Evolutionary conservation across 2,329 filamentous ascomycete species (phyloP).

Genomic region (Macrophomina phaseolina): DNA sequence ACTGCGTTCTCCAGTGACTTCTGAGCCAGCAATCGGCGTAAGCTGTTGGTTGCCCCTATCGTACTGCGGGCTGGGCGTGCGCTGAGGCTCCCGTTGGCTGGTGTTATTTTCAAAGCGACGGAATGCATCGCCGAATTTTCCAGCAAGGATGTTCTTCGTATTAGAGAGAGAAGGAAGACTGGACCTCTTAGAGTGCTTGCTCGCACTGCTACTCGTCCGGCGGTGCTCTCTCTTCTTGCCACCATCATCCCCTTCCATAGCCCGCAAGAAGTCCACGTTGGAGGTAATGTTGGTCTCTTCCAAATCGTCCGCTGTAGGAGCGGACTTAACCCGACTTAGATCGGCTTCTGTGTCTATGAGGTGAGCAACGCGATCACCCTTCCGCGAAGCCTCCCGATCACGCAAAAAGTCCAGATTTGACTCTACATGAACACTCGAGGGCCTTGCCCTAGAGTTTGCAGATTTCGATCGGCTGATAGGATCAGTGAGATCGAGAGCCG

Average conservation of each 20-base stretch:
- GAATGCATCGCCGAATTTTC: conserved; percentile 92
- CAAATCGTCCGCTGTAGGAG: conserved; percentile 45
- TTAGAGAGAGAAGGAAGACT: conserved; percentile 75
- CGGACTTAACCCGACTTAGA: conserved; percentile 31
- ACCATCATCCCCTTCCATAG: conserved; percentile 66
- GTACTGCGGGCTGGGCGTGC: conserved; percentile 38
- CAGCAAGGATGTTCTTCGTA: conserved; percentile 82
- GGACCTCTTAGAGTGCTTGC: conserved; percentile 71
- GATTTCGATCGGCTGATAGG: conserved; percentile 65
- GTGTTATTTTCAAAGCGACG: conserved; percentile 77
- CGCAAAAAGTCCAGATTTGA: conserved; percentile 82
- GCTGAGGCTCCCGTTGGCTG: conserved; percentile 41
- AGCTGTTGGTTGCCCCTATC: conserved; percentile 33
- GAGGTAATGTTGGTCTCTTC: conserved; percentile 71
- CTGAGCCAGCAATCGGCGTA: conserved; percentile 77
- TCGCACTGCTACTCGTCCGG: conserved; percentile 58
- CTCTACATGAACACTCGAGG: conserved; percentile 82
- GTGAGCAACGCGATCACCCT: conserved; percentile 35
- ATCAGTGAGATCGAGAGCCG: conserved; percentile 65
- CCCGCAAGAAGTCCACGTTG: conserved; percentile 82
- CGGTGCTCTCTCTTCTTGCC: conserved; percentile 63
- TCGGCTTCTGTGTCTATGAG: conserved; percentile 32
- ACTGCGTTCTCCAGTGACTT: conserved; percentile 70
- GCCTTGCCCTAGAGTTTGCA: conserved; percentile 70
- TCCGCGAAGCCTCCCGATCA: conserved; percentile 69